Percentiles rank a stretch among this genome's conserved stretches.
Conservation (phyloP, 139 green algal species). For the Edaphochlamys debaryana region DNA sequence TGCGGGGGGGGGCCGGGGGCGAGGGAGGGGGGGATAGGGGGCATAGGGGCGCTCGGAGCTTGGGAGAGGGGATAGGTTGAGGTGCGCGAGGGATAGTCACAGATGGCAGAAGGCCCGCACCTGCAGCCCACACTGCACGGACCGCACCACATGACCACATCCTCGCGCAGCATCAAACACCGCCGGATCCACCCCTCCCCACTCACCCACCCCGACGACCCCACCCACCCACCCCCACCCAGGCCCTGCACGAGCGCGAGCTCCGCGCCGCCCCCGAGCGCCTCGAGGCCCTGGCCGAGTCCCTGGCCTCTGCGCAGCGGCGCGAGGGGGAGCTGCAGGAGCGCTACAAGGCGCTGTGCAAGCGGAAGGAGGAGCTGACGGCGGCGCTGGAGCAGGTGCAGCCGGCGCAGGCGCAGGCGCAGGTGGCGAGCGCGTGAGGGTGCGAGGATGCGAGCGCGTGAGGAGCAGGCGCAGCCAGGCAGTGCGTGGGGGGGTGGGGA, state of each 20-base stretch:
- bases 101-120: too few relatives aligned
- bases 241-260: conserved; percentile 76
- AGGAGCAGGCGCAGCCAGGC: too few relatives aligned
- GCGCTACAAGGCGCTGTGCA: conserved; percentile 45
- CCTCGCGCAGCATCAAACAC: too few relatives aligned
- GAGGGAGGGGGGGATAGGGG: not conserved
- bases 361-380: conserved; percentile 43
- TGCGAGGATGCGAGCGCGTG: not conserved
- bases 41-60: not conserved
- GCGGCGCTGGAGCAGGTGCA: not conserved
- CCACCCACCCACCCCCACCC: not conserved
- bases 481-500: too few relatives aligned
- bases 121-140: too few relatives aligned
- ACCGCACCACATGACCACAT: too few relatives aligned
- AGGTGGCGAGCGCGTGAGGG: not conserved
- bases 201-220: too few relatives aligned
- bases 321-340: conserved; percentile 78
- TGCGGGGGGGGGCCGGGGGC: not conserved
- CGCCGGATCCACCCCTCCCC: too few relatives aligned
- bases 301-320: conserved; percentile 64
- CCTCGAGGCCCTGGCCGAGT: conserved; percentile 56
- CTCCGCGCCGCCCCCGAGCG: conserved; percentile 64
- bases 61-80: not conserved
- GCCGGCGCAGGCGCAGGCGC: not conserved
- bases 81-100: not conserved